Conservation (phyloP, 129 eudicot genomes). For the Glebionis coronaria region DNA sequence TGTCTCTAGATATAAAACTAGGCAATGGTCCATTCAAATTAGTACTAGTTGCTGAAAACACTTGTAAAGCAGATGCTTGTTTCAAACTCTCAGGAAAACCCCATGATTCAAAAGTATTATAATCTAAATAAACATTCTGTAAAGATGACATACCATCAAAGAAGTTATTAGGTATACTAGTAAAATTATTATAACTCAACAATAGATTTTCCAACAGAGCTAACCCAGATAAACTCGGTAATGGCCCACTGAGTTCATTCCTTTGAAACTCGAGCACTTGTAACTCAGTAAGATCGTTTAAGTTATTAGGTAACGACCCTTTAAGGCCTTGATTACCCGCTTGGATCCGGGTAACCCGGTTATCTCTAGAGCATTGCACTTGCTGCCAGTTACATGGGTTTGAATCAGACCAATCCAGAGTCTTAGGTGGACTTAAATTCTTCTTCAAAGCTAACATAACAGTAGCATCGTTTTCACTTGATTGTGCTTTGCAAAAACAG, state of each 20-base stretch:
- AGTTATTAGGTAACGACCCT: conserved; percentile 52
- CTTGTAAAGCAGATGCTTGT: conserved; percentile 40
- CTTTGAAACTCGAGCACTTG: conserved; percentile 49
- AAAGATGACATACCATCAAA: conserved; percentile 70
- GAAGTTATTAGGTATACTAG: conserved; percentile 62
- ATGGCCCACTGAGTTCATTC: conserved; percentile 53
- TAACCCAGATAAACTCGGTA: conserved; percentile 76
- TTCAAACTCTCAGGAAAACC: conserved; percentile 48
- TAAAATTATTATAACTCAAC: conserved; percentile 48
- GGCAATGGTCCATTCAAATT: conserved; percentile 61
- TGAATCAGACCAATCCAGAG: conserved; percentile 61
- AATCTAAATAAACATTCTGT: conserved; percentile 53
- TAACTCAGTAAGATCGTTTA: conserved; percentile 47
- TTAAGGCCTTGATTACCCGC: conserved; percentile 40
- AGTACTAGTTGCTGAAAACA: conserved; percentile 59
- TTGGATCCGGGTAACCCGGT: conserved; percentile 81
- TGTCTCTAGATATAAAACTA: conserved; percentile 46
- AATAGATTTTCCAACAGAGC: conserved; percentile 48
- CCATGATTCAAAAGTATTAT: conserved; percentile 50
- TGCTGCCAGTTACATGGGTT: conserved; percentile 64
- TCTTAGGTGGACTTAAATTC: conserved; percentile 36
- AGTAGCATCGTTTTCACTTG: conserved; percentile 38
- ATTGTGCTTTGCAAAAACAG: conserved; percentile 28
- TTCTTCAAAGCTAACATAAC: conserved; percentile 47
- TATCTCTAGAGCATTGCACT: conserved; percentile 47